Evolutionary conservation across 257 asterid species (phyloP).

Genomic region (Avicennia marina): DNA sequence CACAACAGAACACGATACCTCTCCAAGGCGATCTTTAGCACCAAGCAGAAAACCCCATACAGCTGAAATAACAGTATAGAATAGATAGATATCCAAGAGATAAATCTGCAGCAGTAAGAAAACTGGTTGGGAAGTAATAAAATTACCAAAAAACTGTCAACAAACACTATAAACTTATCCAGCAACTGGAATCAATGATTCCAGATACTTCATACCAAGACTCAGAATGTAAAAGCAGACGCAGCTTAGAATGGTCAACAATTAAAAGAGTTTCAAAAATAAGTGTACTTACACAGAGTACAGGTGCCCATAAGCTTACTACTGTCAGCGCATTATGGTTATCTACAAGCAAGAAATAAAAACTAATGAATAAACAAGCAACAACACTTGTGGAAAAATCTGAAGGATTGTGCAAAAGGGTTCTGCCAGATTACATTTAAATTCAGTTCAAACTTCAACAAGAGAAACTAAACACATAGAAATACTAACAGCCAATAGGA

Average conservation of each 20-base stretch:
- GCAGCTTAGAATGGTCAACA: slow-evolving; percentile 13
- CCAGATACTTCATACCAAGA: neutral
- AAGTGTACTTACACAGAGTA: slow-evolving; percentile 62
- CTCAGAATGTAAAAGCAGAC: neutral
- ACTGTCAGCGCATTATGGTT: slow-evolving; percentile 82
- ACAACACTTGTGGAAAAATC: too few relatives aligned
- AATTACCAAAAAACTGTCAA: neutral
- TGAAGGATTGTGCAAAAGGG: too few relatives aligned
- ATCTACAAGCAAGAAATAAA: slow-evolving; percentile 47
- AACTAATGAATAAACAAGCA: slow-evolving; percentile 9
- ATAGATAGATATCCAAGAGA: slow-evolving; percentile 79
- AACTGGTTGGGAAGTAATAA: slow-evolving; percentile 7
- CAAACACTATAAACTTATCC: neutral
- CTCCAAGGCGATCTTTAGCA: slow-evolving; percentile 97
- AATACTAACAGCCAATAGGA: slow-evolving; percentile 2
- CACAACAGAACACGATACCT: slow-evolving; percentile 38
- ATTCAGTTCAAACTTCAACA: slow-evolving; percentile 5
- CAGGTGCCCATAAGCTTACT: slow-evolving; percentile 92
- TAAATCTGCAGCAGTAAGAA: slow-evolving; percentile 60
- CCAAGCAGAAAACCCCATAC: slow-evolving; percentile 89
- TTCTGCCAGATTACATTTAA: slow-evolving; percentile 1
- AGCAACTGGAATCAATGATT: slow-evolving; percentile 9
- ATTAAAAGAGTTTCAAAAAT: slow-evolving; percentile 12
- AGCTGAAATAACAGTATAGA: slow-evolving; percentile 90
- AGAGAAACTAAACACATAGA: slow-evolving; percentile 6